Base-by-base conservation (phyloP, 169 alveolate species). In the Theileria parva region DNA sequence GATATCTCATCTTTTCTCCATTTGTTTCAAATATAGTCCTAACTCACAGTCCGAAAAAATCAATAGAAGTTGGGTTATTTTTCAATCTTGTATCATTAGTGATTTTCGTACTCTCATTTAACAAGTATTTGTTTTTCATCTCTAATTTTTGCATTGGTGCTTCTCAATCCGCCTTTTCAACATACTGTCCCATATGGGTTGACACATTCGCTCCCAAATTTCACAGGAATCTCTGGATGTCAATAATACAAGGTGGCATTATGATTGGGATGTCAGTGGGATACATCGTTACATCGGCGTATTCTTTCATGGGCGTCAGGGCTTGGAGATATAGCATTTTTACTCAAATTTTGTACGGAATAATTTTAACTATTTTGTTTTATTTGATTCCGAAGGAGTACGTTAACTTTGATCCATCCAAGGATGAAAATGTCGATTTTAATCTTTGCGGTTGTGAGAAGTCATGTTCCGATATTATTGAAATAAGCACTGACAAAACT, bases 141-240 rank as follows among this genome's bases (percentile, higher is more conserved):
- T 80, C 91, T 74, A 88, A 98, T 67, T 94, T 97, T 76, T 75
- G 92, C 51, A 85, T 93, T 66, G 99, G 99, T 19, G 87, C 94
- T 25, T 88, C 97, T 0, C 96, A 96, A 87, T 96, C 98, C 0
- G 92, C 96, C 63, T 93, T 95, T 57, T 96, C 95, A 13, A 96
- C 96, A 8, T 96, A 96, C 71, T 88, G 91, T 9, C 99, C 99
- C 0, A 98, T 96, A 2, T 97, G 99, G 99, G 95, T 95, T 23
- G 97, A 96, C 81, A 95, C 90, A 61, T 96, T 94, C 68, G 94
- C 98, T 8, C 99, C 99, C 1, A 81, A 70, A 6, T 92, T 87
- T 59, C 77, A 87, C 63, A 92, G 92, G 72, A 95, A 98, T 8
- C 92, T 89, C 53, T 96, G 99, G 99, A 95, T 97, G 99, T 96